phyloP scores from a whole-genome alignment of 441 rosid genomes.

The Biscutella laevigata region DNA sequence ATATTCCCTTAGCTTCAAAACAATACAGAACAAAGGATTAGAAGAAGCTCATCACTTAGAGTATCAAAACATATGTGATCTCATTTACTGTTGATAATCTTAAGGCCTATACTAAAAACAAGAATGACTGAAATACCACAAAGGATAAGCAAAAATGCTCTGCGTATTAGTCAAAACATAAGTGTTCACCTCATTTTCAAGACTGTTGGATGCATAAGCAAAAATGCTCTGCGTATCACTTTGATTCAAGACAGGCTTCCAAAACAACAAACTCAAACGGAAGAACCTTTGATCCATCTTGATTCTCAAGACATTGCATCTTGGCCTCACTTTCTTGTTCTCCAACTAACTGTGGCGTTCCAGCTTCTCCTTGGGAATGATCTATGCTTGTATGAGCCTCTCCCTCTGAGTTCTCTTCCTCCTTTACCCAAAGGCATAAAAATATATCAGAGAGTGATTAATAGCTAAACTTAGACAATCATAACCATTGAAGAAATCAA shows the following conservation, averaged over 20 bases:
- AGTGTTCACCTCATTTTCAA: constrained; percentile 60
- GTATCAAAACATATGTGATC: not conserved
- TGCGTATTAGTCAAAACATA: not conserved
- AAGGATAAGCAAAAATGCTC: not conserved
- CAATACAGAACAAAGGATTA: not conserved
- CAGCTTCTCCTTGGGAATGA: constrained; percentile 26
- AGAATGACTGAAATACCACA: constrained; percentile 4
- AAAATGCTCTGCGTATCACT: no score
- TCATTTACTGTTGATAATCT: constrained; percentile 65
- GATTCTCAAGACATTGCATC: constrained; percentile 51
- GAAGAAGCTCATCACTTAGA: not conserved
- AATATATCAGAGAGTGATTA: not conserved
- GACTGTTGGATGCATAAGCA: constrained; percentile 76
- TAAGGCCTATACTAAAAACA: constrained; percentile 37
- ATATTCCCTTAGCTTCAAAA: constrained; percentile 68
- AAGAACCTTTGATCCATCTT: constrained; percentile 56
- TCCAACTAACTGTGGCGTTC: constrained; percentile 23
- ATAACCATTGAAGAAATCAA: not conserved
- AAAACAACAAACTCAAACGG: constrained; percentile 83
- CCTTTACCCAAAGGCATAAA: constrained; percentile 29
- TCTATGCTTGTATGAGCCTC: constrained; percentile 30
- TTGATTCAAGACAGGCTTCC: constrained; percentile 90
- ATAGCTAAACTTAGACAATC: not conserved
- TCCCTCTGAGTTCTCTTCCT: constrained; percentile 37
- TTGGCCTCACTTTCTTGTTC: constrained; percentile 35